These are phyloP conservation scores for Blastomyces emzantsi DNA, from an alignment of 2,329 filamentous ascomycete species.

Conservation along the genomic window DNA sequence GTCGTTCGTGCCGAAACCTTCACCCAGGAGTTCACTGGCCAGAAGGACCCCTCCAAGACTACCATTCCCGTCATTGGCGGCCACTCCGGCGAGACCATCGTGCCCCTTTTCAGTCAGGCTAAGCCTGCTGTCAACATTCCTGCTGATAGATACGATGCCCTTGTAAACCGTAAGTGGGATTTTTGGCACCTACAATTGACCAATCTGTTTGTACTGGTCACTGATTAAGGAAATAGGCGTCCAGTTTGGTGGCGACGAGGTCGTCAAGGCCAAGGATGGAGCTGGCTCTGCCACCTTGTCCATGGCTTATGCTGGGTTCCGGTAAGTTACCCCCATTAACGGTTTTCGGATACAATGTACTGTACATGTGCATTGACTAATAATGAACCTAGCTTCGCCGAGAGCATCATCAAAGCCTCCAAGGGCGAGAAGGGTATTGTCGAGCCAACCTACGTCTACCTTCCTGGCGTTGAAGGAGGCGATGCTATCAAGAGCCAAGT, in stretches of 20 bases:
- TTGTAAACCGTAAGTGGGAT: constrained; percentile 64
- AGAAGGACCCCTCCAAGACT: constrained; percentile 71
- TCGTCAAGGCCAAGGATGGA: constrained; percentile 90
- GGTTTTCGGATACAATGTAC: background rate
- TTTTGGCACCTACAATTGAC: background rate
- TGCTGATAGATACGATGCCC: constrained; percentile 76
- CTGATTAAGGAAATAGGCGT: constrained; percentile 46
- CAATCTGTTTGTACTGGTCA: background rate
- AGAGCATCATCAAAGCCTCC: constrained; percentile 81
- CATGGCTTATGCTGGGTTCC: constrained; percentile 93
- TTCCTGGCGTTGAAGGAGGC: constrained; percentile 79
- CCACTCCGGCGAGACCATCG: constrained; percentile 96
- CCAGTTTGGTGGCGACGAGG: constrained; percentile 96
- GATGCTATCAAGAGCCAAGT: constrained; percentile 76
- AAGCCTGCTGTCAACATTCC: constrained; percentile 72
- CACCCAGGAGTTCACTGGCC: constrained; percentile 73
- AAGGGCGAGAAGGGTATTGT: constrained; percentile 88
- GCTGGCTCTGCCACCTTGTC: constrained; percentile 83
- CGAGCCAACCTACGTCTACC: constrained; percentile 93
- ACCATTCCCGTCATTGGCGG: constrained; percentile 90
- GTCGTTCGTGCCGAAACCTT: constrained; percentile 98
- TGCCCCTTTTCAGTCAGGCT: constrained; percentile 91
- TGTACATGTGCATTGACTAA: constrained; percentile 17
- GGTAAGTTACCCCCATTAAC: constrained; percentile 45
- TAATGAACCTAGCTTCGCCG: constrained; percentile 60